Evolutionary conservation across 768 basidiomycete species (phyloP).

Genomic region (Pleurotus tuoliensis): DNA sequence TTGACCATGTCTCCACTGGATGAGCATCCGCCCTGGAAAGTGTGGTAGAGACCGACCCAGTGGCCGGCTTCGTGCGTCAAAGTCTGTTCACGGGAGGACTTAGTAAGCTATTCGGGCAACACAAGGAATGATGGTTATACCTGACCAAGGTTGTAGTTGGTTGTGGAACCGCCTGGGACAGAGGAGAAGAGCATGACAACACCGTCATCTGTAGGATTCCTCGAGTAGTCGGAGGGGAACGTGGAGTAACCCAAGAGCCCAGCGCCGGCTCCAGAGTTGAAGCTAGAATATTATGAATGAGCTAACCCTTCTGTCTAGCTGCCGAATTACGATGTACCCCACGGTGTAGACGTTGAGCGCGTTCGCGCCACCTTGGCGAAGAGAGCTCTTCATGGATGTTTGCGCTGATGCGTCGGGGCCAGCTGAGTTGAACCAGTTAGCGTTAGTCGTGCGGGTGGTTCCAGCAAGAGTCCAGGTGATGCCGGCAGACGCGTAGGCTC

Average conservation of each 20-base stretch:
- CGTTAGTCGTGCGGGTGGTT: conserved; percentile 40
- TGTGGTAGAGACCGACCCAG: conserved; percentile 59
- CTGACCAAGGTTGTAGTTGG: conserved; percentile 39
- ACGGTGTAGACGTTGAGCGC: conserved; percentile 51
- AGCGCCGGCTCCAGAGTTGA: conserved; percentile 30
- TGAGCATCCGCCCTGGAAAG: conserved; percentile 50
- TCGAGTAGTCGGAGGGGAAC: conserved; percentile 42
- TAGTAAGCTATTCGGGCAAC: conserved; percentile 17
- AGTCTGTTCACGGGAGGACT: conserved; percentile 25
- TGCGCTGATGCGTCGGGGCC: conserved; percentile 32
- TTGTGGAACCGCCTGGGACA: conserved; percentile 38
- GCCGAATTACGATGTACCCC: conserved; percentile 28
- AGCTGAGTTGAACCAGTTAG: conserved; percentile 44
- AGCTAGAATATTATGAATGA: conserved; percentile 20
- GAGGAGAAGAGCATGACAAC: conserved; percentile 40
- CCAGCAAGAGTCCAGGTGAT: conserved; percentile 36
- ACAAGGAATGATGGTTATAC: conserved; percentile 15
- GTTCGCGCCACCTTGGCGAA: conserved; percentile 35
- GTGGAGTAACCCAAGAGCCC: conserved; percentile 53
- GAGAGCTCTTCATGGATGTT: conserved; percentile 43
- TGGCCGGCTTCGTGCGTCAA: conserved; percentile 58
- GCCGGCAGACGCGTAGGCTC: conserved; percentile 32
- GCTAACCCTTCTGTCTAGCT: background rate
- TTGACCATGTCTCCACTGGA: conserved; percentile 37
- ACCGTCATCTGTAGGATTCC: conserved; percentile 43